Base-by-base conservation (phyloP, 768 basidiomycete genomes). In the Infundibulicybe gibba region DNA sequence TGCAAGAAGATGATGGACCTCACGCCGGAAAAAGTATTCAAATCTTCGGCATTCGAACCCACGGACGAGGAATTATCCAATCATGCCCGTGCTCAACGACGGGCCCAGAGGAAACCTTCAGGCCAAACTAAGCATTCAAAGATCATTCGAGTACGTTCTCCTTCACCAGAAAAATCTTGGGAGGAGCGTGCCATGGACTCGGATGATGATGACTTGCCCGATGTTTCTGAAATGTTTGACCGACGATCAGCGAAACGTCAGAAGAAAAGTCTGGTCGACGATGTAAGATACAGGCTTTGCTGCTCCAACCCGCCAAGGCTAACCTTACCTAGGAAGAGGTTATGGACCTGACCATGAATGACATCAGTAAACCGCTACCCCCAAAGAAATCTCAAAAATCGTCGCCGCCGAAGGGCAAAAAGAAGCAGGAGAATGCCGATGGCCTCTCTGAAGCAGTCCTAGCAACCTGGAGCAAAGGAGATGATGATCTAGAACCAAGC, bases 1-100 rank as follows among this genome's bases (percentile, higher is more conserved):
- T 93, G 90, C 65, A 79, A 81, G 57, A 74, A 74, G 55, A 81
- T 83, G 71, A 74, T 77, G 44, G 79, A 86, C 50, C 66, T 79
- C 14, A 64, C 66, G 6, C 63, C 68, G 8, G 62, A 63, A 20
- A 75, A 73, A 44, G 64, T 84, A 21, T 93, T 86, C 74, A 71
- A 71, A 39, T 71, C 81, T 1, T 61, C 65, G 2, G 86, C 87
- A 0, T 92, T 93, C 55, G 79, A 85, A 54, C 86, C 89, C 0
- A 71, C 78, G 0, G 72, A 74, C 3, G 76, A 81, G 32, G 84
- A 87, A 46, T 55, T 87, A 8, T 61, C 61, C 12, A 57, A 66
- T 4, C 67, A 74, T 15, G 61, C 63, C 13, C 68, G 67, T n/a
- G 58, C 60, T 6, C 68, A 59, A 50, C 66, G 65, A 41, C 61